Evolutionary conservation across 2,329 filamentous ascomycete species (phyloP), one percentile per base, ranked within the genome.

Genomic region (Xylariaceae sp.): DNA sequence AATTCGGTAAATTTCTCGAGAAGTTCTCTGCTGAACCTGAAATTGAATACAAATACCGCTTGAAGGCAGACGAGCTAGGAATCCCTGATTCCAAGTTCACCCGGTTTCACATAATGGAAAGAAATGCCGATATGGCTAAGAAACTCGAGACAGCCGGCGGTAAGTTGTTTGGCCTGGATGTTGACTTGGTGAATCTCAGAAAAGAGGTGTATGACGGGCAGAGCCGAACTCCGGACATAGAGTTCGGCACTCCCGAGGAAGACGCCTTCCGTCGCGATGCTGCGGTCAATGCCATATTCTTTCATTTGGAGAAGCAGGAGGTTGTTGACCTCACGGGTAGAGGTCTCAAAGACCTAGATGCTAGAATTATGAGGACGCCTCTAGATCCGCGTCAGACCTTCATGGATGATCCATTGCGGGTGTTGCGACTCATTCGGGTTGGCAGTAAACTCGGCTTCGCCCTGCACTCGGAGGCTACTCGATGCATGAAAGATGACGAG

Each of bases 221-320:
- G 7, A 48, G 54, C 43, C 26, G 41, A 24, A 52, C 39, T 21
- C 56, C 51, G 4, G 33, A 51, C 5, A 52, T 53, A 41, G 46
- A 51, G n/a, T 50, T 52, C 24, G 33, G 40, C 11, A 51, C 50
- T n/a, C 8, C 17, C 9, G 29, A 59, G 17, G 52, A 56, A 31
- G 40, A 56, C 21, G 52, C 46, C 7, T 47, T 56, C 33, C 56
- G 47, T 47, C 56, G 52, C 28, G 52, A 56, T 44, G 56, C 56
- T 11, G 39, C 41, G 6, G 36, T 43, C 6, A 54, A 59, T 17
- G 56, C 56, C 19, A 23, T 52, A 19, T 59, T 48, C 24, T 59
- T 55, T 21, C 14, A 55, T 37, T 23, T 52, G n/a, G 40, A 47
- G 17, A 51, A 8, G 43, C 40, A 21, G 40, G 23, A 59, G 17